Base-by-base conservation (phyloP, 495 filamentous ascomycete genomes). In the Annulohypoxylon nitens region DNA sequence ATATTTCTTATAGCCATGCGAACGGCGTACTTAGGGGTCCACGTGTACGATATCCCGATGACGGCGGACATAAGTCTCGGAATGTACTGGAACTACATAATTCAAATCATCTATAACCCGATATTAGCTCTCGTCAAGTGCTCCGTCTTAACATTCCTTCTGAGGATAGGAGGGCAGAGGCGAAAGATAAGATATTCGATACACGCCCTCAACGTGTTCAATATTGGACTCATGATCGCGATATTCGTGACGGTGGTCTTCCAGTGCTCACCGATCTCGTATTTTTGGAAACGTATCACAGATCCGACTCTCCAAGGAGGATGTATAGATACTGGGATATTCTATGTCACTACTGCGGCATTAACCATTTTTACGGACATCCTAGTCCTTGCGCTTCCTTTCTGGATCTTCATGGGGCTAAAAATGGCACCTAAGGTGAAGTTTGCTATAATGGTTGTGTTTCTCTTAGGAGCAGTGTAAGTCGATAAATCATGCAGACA, bases 61-160 rank as follows among this genome's bases (percentile, higher is more conserved):
- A 80, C 71, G 4, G 78, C 81, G 47, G 79, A 83, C 60, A 79
- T 79, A 14, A 82, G 80, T 4, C 75, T 81, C 25, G 82, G 75
- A 7, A 70, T 82, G 48, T 80, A 83, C 47, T 85, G 83, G 83
- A 71, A 87, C 66, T 88, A 87, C 26, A 85, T 85, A 2, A 85
- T 88, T 18, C 88, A 91, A 71, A 82, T 90, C 34, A 74, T 91
- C 23, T 91, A 92, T 75, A 90, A 91, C 68, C 89, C 89, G 0
- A 85, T 89, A 64, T 78, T 92, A 39, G 84, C 89, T 9, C 76
- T 89, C 7, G 86, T 89, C 69, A 91, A 91, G 76, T 76, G 85
- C 0, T 87, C 85, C 0, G 82, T 90, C 78, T 78, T 91, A 77
- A 78, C 90, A 81, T 83, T 90, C 83, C 74, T 92, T 78, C 76